Percentiles rank a stretch among this genome's conserved stretches.
Conservation (phyloP, 208 protist species). For the Trypanosoma melophagium region DNA sequence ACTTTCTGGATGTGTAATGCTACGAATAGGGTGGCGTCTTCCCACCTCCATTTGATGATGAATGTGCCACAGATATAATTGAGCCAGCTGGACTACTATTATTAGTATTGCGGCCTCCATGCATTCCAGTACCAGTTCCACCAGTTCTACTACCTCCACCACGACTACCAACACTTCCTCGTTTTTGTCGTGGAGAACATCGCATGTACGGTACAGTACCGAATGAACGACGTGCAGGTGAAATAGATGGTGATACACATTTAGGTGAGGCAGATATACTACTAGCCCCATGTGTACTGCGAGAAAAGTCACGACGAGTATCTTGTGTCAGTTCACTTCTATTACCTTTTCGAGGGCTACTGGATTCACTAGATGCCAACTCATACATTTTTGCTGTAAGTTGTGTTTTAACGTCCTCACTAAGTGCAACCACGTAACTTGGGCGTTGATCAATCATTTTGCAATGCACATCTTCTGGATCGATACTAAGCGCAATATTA, state of each 20-base stretch:
- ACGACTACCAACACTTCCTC: slow-evolving; percentile 3
- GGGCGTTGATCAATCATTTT: slow-evolving; percentile 73
- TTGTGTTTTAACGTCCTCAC: slow-evolving; percentile 62
- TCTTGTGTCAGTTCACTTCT: not conserved
- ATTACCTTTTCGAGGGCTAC: not conserved
- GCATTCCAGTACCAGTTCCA: not conserved
- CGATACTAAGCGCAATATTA: slow-evolving; percentile 72
- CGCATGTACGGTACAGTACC: not conserved
- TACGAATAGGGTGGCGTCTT: slow-evolving; percentile 10
- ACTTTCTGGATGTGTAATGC: not conserved
- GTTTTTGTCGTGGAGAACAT: not conserved
- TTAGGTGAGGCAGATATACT: not conserved
- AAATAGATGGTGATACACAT: slow-evolving; percentile 12
- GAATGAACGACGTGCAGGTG: slow-evolving; percentile 4
- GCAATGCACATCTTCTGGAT: slow-evolving; percentile 73
- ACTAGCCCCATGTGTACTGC: not conserved
- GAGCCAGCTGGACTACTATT: slow-evolving; percentile 15
- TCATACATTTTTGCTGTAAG: slow-evolving; percentile 67
- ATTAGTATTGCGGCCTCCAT: not conserved
- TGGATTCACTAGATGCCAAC: slow-evolving; percentile 28
- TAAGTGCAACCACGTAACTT: slow-evolving; percentile 77
- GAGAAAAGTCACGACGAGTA: slow-evolving; percentile 1
- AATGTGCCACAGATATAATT: slow-evolving; percentile 5
- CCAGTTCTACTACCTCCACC: not conserved
- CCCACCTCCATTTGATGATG: slow-evolving; percentile 5